Percentiles rank a stretch among this genome's conserved stretches.
Conservation (phyloP, 768 basidiomycete species). For the Phaeotremella skinneri region DNA sequence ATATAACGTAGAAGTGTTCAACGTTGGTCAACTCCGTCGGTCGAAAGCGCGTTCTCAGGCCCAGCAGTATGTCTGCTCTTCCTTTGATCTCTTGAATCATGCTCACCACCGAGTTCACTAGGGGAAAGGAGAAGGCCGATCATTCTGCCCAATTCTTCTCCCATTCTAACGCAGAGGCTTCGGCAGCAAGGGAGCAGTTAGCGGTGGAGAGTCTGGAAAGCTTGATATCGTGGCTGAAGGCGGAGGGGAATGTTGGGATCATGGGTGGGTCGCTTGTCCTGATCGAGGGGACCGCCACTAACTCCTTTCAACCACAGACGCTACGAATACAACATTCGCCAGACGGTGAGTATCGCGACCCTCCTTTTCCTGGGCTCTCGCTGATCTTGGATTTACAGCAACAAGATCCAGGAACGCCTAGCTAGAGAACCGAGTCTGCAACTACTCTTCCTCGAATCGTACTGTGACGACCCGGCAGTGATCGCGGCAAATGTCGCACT, state of each 20-base stretch:
- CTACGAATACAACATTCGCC: constrained; percentile 82
- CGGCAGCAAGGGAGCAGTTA: constrained; percentile 70
- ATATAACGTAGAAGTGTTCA: constrained; percentile 97
- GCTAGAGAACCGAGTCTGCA: constrained; percentile 79
- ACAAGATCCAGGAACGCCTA: constrained; percentile 79
- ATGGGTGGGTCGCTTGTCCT: constrained; percentile 63
- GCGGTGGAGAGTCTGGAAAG: constrained; percentile 91
- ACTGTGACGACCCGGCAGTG: constrained; percentile 88
- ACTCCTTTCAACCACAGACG: too few relatives aligned
- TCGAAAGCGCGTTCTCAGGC: constrained; percentile 61
- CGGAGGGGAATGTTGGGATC: constrained; percentile 89
- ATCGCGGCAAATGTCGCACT: constrained; percentile 95
- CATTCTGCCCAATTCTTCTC: constrained; percentile 90
- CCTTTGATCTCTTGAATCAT: not conserved
- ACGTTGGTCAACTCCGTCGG: constrained; percentile 90
- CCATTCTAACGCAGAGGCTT: constrained; percentile 76
- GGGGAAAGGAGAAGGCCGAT: constrained; percentile 81
- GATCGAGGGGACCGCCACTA: not conserved
- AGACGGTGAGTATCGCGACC: constrained; percentile 59
- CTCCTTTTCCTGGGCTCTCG: not conserved
- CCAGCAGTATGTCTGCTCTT: constrained; percentile 27
- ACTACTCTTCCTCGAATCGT: constrained; percentile 89
- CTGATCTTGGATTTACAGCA: constrained; percentile 54
- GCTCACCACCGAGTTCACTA: constrained; percentile 36
- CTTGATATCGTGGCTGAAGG: constrained; percentile 90